Evolutionary conservation across 1,284 basidiomycete species (phyloP).

Genomic region (Tranzscheliella williamsii): DNA sequence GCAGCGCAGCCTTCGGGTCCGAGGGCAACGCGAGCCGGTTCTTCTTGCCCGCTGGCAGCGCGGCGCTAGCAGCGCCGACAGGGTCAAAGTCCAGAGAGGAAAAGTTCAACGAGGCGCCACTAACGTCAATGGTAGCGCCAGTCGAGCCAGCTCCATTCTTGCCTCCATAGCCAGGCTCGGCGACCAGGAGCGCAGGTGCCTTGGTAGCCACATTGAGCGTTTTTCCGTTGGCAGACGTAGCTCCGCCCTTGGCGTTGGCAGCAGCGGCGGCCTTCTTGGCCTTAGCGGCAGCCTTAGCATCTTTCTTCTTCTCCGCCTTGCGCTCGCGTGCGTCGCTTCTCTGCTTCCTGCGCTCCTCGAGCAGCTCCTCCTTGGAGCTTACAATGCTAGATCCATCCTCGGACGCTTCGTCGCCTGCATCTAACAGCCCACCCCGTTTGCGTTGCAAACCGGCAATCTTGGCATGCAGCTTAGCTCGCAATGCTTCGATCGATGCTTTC

Average conservation of each 20-base stretch:
- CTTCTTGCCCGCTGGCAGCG: conserved; percentile 36
- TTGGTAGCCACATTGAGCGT: conserved; percentile 21
- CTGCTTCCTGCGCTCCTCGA: conserved; percentile 54
- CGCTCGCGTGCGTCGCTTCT: conserved; percentile 54
- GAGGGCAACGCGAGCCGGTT: conserved; percentile 49
- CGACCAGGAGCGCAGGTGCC: conserved; percentile 45
- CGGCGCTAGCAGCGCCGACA: conserved; percentile 18
- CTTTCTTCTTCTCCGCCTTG: conserved; percentile 51
- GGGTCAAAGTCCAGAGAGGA: conserved; percentile 41
- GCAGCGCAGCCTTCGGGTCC: conserved; percentile 56
- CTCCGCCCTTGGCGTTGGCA: conserved; percentile 17
- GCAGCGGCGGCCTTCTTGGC: conserved; percentile 18
- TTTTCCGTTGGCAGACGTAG: conserved; percentile 4
- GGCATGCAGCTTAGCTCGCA: conserved; percentile 51
- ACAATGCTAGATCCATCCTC: conserved; percentile 34
- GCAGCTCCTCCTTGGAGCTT: conserved; percentile 51
- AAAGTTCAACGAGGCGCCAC: conserved; percentile 37
- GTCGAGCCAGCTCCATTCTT: conserved; percentile 14
- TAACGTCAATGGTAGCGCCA: conserved; percentile 13
- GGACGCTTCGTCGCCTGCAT: conserved; percentile 12
- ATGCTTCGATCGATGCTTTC: conserved; percentile 40
- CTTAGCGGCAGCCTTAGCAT: conserved; percentile 30
- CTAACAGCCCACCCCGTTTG: conserved; percentile 32
- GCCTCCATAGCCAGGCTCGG: conserved; percentile 27
- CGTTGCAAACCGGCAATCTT: conserved; percentile 51